Base-by-base conservation (phyloP, 2,329 filamentous ascomycete genomes). In the Fusarium buxicola region DNA sequence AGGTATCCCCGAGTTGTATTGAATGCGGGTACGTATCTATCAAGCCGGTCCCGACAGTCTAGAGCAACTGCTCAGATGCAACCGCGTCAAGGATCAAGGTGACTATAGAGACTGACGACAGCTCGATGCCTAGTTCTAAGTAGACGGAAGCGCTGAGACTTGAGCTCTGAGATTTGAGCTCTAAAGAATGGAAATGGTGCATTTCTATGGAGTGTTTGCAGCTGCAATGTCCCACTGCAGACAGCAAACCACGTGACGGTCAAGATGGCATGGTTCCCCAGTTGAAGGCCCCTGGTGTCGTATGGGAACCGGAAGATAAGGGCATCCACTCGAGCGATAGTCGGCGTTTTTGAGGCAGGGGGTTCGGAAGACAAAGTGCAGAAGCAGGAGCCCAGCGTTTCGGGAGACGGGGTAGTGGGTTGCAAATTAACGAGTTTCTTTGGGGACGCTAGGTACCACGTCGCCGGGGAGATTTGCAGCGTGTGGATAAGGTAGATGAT, bases 191-290 rank as follows among this genome's bases (percentile, higher is more conserved):
- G 28, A 30, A 46, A 24, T 13, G 30, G 34, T 34, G 15, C 18
- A 46, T 46, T 10, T 45, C 44, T 35, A 36, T 36, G 28, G 49
- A 39, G 25, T 38, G 15, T 21, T 25, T 13, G 18, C 36, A 38
- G 35, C 45, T 49, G 35, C 50, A 36, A 55, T 55, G 31, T 46
- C 15, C 31, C 27, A 36, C n/a, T 30, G 21, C 13, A 12, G 27
- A 31, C 13, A 35, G 34, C 32, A 43, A 38, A 34, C 53, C 60
- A 57, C 60, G 57, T 57, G 58, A 55, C 34, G 31, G 39, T 28
- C 27, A 46, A 13, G 40, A 57, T 58, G 39, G 32, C 59, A 68
- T 65, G 66, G 63, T 67, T 67, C 52, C 63, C 66, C 51, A 44
- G 65, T 49, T 34, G 21, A 30, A 44, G 15, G 39, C 27, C 60